Evolutionary conservation across 805 yeast genomes (phyloP).

Genomic region (Saccharomycopsis babjevae): DNA sequence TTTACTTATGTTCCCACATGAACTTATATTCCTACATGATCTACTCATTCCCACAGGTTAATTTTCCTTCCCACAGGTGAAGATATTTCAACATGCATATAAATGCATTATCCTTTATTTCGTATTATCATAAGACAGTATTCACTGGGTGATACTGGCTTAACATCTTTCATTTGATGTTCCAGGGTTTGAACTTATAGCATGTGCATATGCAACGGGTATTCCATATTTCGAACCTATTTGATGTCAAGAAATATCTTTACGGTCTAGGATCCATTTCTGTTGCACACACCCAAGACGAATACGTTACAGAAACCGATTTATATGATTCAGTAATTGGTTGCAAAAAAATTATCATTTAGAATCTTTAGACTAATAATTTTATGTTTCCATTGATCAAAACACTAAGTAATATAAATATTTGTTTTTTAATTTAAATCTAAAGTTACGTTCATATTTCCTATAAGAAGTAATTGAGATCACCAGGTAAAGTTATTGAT

Average conservation of each 20-base stretch:
- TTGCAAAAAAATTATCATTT: conserved; percentile 28
- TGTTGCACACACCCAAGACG: conserved; percentile 40
- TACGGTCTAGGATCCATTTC: conserved; percentile 43
- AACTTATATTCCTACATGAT: too few species aligned
- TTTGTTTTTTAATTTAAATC: too few species aligned
- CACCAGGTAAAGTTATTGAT: too few species aligned
- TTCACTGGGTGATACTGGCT: not conserved
- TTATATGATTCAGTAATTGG: conserved; percentile 33
- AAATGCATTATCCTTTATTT: too few species aligned
- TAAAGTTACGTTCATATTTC: too few species aligned
- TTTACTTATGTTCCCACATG: too few species aligned
- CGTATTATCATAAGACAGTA: not conserved
- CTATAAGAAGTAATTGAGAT: too few species aligned
- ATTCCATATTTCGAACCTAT: conserved; percentile 27
- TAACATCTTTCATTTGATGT: conserved; percentile 37
- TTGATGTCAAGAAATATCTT: conserved; percentile 28
- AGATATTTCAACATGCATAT: too few species aligned
- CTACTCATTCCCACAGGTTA: not conserved
- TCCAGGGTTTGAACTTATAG: conserved; percentile 49
- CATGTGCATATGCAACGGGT: conserved; percentile 45
- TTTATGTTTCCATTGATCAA: not conserved
- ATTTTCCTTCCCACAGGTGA: not conserved
- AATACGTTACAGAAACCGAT: conserved; percentile 31
- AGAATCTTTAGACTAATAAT: not conserved
- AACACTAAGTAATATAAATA: too few species aligned